Base-by-base conservation (phyloP, 805 yeast species). In the Zygosaccharomyces bisporus region DNA sequence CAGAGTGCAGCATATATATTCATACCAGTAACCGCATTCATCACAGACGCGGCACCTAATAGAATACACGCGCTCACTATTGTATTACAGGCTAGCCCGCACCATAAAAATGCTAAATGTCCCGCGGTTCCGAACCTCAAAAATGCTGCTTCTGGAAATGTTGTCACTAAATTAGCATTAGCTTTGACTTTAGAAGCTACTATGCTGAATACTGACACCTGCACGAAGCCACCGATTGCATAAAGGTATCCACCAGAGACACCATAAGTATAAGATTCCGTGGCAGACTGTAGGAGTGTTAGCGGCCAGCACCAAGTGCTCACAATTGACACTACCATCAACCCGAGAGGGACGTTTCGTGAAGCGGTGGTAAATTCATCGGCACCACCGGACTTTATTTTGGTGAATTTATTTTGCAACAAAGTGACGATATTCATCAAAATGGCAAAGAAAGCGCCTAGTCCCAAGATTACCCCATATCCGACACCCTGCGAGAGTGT, bases 361-460 rank as follows among this genome's bases (percentile, higher is more conserved):
- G 70, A 66, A 6, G 77, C 75, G 3, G 76, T 70, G 3, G 72
- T 63, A 50, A 72, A 72, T 56, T 67, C 70, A 43, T 73, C 77
- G 6, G 60, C 60, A 16, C 52, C 51, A 19, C 55, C 50, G 6
- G 62, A 53, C 27, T 60, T 62, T 16, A 52, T 53, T 10, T 41
- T 50, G 4, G 74, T 66, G 53, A 58, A 70, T 31, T 51, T 60
- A 36, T 63, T 64, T 25, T 70, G 66, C 4, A 67, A 46, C 44
- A 57, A 58, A 2, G 77, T 68, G 46, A 72, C 63, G 20, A 47
- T 38, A 27, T 66, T 59, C 76, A 73, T 73, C 24, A 72, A 46
- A 6, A 67, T 49, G 4, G 77, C 76, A 52, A 73, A 73, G 39
- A 69, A 70, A 14, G 69, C 65, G 21, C 76, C 72, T 10, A 66